A percentile compares a stretch with the other conserved stretches of the same genome.
Conservation (phyloP, 2,329 filamentous ascomycete species). For the Aspergillus ibericus region DNA sequence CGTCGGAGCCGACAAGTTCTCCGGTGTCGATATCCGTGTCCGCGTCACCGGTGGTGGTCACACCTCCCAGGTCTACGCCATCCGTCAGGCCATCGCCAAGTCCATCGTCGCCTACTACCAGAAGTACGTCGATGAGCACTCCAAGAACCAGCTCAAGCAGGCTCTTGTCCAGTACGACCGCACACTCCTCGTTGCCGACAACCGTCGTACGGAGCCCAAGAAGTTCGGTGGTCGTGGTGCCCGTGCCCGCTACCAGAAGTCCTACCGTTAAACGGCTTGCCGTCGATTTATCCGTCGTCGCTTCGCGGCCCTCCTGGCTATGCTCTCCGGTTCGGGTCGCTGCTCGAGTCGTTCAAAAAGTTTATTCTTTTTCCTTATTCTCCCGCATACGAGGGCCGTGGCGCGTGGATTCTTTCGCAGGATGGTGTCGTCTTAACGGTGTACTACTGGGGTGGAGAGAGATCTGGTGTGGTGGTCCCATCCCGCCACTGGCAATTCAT, state of each 20-base stretch:
- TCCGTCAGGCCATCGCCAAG: conserved; percentile 99
- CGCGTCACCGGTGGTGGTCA: conserved; percentile 96
- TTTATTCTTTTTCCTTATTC: not conserved
- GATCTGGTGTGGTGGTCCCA: conserved; percentile 14
- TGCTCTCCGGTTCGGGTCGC: conserved; percentile 5
- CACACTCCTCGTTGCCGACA: conserved; percentile 97
- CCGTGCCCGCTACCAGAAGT: conserved; percentile 97
- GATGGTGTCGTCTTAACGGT: conserved; percentile 6
- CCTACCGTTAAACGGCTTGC: conserved; percentile 77
- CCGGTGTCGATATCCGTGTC: conserved; percentile 94
- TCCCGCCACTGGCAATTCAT: conserved; percentile 16
- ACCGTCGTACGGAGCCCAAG: conserved; percentile 99
- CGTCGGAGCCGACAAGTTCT: conserved; percentile 96
- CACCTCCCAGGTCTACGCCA: conserved; percentile 95
- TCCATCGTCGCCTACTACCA: conserved; percentile 98
- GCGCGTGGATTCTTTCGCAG: conserved; percentile 8
- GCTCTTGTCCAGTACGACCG: conserved; percentile 94
- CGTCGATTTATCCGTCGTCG: not conserved
- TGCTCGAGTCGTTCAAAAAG: conserved; percentile 9
- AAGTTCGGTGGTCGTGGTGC: conserved; percentile 84
- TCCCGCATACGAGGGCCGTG: not conserved
- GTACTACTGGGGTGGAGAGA: conserved; percentile 5
- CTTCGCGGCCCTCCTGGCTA: not conserved
- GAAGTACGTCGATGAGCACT: conserved; percentile 99
- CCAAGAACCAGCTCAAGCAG: conserved; percentile 99